phyloP scores from a whole-genome alignment of 2,329 filamentous ascomycete species.

The Epichloe gansuensis region DNA sequence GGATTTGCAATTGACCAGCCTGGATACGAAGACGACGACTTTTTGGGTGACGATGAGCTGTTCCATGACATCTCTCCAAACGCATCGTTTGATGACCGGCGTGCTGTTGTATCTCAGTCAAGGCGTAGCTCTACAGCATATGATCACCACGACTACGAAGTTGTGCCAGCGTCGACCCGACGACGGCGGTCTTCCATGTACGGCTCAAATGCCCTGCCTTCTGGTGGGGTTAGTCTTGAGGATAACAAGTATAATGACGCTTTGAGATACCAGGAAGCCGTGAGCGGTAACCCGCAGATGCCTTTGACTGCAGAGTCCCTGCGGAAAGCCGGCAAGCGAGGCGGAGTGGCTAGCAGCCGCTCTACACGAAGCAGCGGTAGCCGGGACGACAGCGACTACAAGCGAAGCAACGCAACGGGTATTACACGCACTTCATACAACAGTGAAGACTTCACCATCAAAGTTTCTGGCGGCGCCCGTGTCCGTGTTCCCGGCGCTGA shows the following conservation, averaged over 20 bases:
- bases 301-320: slow-evolving; percentile 45
- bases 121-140: slow-evolving; percentile 25
- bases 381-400: slow-evolving; percentile 52
- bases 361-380: slow-evolving; percentile 48
- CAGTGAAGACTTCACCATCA: slow-evolving; percentile 48
- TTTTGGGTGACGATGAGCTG: slow-evolving; percentile 21
- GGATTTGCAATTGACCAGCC: slow-evolving; percentile 18
- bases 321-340: slow-evolving; percentile 34
- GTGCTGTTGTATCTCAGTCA: slow-evolving; percentile 20
- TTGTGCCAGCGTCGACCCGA: slow-evolving; percentile 25
- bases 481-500: slow-evolving; percentile 45
- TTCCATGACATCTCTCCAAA: slow-evolving; percentile 28
- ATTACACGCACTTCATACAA: slow-evolving; percentile 41
- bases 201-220: slow-evolving; percentile 20
- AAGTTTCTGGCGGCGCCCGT: slow-evolving; percentile 42
- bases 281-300: slow-evolving; percentile 31
- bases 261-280: slow-evolving; percentile 39
- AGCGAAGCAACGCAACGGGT: slow-evolving; percentile 48
- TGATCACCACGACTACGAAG: slow-evolving; percentile 26
- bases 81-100: slow-evolving; percentile 21
- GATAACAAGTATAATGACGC: slow-evolving; percentile 28
- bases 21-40: slow-evolving; percentile 28
- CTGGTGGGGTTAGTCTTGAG: slow-evolving; percentile 22
- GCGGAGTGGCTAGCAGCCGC: slow-evolving; percentile 37
- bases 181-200: slow-evolving; percentile 31